Base-by-base conservation (phyloP, 805 yeast species). In the Ogataea pilisensis region DNA sequence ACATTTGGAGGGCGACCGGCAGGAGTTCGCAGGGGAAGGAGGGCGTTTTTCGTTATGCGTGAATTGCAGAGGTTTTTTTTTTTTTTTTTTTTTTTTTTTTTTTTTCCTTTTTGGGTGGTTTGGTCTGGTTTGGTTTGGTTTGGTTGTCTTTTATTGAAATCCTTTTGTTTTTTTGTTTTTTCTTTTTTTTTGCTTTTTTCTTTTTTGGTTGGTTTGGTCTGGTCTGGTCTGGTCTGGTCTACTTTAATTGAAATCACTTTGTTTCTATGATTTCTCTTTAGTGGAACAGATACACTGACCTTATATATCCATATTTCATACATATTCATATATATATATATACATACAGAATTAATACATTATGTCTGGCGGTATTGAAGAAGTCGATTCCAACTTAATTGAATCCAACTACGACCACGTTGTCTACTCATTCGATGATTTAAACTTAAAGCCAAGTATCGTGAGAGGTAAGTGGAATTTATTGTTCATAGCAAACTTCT, bases 321-420 rank as follows among this genome's bases (percentile, higher is more conserved):
- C 11, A 18, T 31, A 19, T 19, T 12, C 14, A 31, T 19, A 29
- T 14, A 16, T 11, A 29, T 29, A 14, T 14, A 19, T 12, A 31
- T 19, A 19, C 19, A 17, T 19, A 31, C 11, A 31, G 6, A 4
- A 31, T 18, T 22, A 7, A 17, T 17, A 12, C 48, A 65, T 37
- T 42, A 75, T 75, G 80, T 66, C 80, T 57, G 86, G 81, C 72
- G 85, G 85, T 62, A 80, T 51, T 43, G 52, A 50, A 39, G 93
- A 85, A 68, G 77, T 85, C 65, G 95, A 85, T 69, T 70, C 88
- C 64, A 79, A 79, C 66, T 78, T 78, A 65, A 89, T 91, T 65
- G 91, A 85, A 75, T 73, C 96, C 73, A 91, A 91, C 84, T 88
- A 90, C 81, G 96, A 90, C 78, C 88, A 89, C 68, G 89, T 87